Conservation (phyloP, 2,329 filamentous ascomycete species). For the Paecilomyces dactylethromorphus region DNA sequence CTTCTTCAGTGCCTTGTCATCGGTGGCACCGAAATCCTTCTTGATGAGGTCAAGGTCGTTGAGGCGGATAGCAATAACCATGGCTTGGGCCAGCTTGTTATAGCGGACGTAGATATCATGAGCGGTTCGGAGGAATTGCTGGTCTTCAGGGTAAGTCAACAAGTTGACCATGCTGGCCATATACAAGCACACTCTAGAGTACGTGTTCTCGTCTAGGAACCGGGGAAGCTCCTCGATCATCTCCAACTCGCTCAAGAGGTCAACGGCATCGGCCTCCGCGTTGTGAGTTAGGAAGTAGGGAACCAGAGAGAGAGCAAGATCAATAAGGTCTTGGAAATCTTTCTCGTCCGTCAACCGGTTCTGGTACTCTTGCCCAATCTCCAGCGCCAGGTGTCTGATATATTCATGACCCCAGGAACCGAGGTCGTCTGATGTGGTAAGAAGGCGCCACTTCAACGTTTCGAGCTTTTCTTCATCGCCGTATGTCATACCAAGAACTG, state of each 20-base stretch:
- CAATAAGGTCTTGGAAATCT: conserved; percentile 72
- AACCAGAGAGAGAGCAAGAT: conserved; percentile 77
- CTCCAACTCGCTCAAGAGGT: conserved; percentile 93
- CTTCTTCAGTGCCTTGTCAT: conserved; percentile 77
- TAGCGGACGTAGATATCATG: conserved; percentile 92
- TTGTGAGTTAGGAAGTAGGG: conserved; percentile 97
- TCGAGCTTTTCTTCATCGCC: conserved; percentile 94
- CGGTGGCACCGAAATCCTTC: conserved; percentile 70
- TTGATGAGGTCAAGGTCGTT: conserved; percentile 81
- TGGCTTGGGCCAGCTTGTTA: conserved; percentile 87
- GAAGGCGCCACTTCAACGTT: conserved; percentile 88
- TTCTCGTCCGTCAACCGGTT: conserved; percentile 82
- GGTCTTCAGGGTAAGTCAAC: conserved; percentile 94
- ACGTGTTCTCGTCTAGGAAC: conserved; percentile 91
- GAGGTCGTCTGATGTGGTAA: conserved; percentile 86
- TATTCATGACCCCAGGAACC: conserved; percentile 99
- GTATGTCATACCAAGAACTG: conserved; percentile 97
- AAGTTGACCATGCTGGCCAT: conserved; percentile 99
- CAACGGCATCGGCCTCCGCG: conserved; percentile 94
- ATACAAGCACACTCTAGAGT: conserved; percentile 87
- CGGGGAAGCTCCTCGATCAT: conserved; percentile 88
- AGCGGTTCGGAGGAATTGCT: conserved; percentile 85
- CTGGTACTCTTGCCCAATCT: conserved; percentile 91
- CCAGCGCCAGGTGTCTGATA: conserved; percentile 86
- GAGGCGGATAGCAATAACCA: conserved; percentile 86